Evolutionary conservation across 768 basidiomycete genomes (phyloP).

Genomic region (Rhizopogon vesiculosus): DNA sequence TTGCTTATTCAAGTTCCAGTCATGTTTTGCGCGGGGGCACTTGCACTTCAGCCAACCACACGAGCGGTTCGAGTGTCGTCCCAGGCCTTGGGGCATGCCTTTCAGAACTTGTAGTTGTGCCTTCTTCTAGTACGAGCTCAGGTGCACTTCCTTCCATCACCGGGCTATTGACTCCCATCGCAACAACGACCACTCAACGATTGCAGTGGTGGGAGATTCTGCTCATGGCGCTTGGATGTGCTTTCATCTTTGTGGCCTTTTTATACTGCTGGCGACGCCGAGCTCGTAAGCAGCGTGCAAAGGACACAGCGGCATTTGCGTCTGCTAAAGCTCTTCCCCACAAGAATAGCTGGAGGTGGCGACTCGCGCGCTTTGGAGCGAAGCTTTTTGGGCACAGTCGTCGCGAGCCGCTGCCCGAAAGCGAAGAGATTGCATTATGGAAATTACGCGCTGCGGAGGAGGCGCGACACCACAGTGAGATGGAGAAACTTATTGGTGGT

Average conservation of each 20-base stretch:
- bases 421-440: constrained; percentile 47
- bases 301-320: constrained; percentile 64
- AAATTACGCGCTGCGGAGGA: constrained; percentile 48
- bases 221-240: constrained; percentile 77
- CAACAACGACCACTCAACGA: constrained; percentile 24
- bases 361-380: constrained; percentile 53
- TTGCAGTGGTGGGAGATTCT: constrained; percentile 83
- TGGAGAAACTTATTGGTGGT: constrained; percentile 47
- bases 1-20: constrained; percentile 64
- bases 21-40: constrained; percentile 59
- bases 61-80: constrained; percentile 48
- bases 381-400: constrained; percentile 48
- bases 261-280: constrained; percentile 68
- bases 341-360: constrained; percentile 48
- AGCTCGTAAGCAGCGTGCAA: constrained; percentile 62
- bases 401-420: constrained; percentile 22
- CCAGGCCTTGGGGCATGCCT: constrained; percentile 76
- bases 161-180: constrained; percentile 52
- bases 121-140: constrained; percentile 36
- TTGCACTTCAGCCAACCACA: constrained; percentile 63
- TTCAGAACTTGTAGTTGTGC: constrained; percentile 60
- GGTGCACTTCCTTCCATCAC: constrained; percentile 47
- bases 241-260: constrained; percentile 68
- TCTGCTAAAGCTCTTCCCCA: constrained; percentile 48
- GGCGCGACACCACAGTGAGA: constrained; percentile 40